These are phyloP conservation scores for Ceratobasidium papillatum DNA, from an alignment of 1,284 basidiomycete species.

Conservation along the genomic window DNA sequence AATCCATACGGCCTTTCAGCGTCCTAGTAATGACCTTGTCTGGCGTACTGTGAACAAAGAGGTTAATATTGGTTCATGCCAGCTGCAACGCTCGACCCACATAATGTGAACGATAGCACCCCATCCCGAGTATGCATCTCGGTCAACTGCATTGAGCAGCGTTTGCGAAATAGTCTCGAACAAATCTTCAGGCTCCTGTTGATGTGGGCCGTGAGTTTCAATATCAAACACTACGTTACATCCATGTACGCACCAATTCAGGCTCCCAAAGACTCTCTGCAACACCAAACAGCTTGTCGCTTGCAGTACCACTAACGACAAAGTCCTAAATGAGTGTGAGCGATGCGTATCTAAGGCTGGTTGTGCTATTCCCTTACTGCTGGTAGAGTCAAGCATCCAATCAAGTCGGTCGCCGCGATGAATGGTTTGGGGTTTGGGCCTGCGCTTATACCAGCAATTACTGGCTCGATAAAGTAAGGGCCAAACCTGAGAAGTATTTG, in stretches of 20 bases:
- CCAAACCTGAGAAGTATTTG: slow-evolving; percentile 68
- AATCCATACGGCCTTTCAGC: slow-evolving; percentile 92
- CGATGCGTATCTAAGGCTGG: slow-evolving; percentile 44
- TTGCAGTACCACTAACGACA: slow-evolving; percentile 94
- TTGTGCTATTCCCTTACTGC: slow-evolving; percentile 59
- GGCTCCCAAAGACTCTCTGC: slow-evolving; percentile 99
- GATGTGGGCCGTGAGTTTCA: not conserved
- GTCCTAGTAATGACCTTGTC: slow-evolving; percentile 87
- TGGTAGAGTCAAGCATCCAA: slow-evolving; percentile 91
- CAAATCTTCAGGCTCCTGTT: slow-evolving; percentile 87
- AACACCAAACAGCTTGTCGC: slow-evolving; percentile 93
- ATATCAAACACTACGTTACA: not conserved
- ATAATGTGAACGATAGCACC: slow-evolving; percentile 95
- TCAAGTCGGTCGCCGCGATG: slow-evolving; percentile 95
- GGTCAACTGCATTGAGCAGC: slow-evolving; percentile 92
- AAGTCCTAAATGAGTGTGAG: slow-evolving; percentile 70
- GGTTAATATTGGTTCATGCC: not conserved
- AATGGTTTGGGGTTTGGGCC: slow-evolving; percentile 87
- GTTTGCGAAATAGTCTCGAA: slow-evolving; percentile 99
- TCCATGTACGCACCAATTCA: slow-evolving; percentile 67
- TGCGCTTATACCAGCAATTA: slow-evolving; percentile 89
- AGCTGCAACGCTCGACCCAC: slow-evolving; percentile 62
- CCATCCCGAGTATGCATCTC: slow-evolving; percentile 98
- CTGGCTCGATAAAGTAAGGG: slow-evolving; percentile 97
- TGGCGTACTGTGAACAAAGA: slow-evolving; percentile 69